phyloP scores from a whole-genome alignment of 2,329 filamentous ascomycete species.

The Aspergillus ochraceoroseus region DNA sequence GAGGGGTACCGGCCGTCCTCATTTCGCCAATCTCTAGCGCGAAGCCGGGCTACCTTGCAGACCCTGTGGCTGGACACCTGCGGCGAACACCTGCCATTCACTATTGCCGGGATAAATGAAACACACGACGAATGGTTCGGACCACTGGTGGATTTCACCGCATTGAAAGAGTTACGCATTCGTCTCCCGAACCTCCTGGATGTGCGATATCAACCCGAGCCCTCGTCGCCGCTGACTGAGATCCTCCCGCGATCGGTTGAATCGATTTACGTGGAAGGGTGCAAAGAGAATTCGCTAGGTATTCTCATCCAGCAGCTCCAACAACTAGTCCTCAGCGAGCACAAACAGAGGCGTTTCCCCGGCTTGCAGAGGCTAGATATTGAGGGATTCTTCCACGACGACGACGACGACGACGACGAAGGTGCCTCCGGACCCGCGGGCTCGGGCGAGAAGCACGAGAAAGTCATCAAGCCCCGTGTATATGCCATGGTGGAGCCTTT shows the following conservation, averaged over 20 bases:
- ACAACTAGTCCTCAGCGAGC: conserved; percentile 20
- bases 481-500: conserved; percentile 25
- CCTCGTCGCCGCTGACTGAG: conserved; percentile 21
- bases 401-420: conserved; percentile 23
- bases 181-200: conserved; percentile 32
- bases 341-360: conserved; percentile 18
- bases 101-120: conserved; percentile 27
- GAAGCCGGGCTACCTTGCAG: conserved; percentile 24
- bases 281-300: conserved; percentile 24
- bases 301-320: conserved; percentile 27
- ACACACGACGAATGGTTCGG: conserved; percentile 32
- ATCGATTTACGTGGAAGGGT: conserved; percentile 27
- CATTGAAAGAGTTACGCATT: conserved; percentile 28
- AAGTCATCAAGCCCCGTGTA: conserved; percentile 23
- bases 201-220: conserved; percentile 27
- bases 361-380: conserved; percentile 22
- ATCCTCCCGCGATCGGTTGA: conserved; percentile 25
- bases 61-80: conserved; percentile 30
- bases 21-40: conserved; percentile 24
- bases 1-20: conserved; percentile 27
- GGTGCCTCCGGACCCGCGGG: conserved; percentile 19
- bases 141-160: conserved; percentile 26
- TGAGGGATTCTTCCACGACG: conserved; percentile 29
- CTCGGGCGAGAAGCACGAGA: conserved; percentile 6
- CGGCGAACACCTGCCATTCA: conserved; percentile 29